Conservation (phyloP, 2,329 filamentous ascomycete genomes). For the Pestalotiopsis fici region DNA sequence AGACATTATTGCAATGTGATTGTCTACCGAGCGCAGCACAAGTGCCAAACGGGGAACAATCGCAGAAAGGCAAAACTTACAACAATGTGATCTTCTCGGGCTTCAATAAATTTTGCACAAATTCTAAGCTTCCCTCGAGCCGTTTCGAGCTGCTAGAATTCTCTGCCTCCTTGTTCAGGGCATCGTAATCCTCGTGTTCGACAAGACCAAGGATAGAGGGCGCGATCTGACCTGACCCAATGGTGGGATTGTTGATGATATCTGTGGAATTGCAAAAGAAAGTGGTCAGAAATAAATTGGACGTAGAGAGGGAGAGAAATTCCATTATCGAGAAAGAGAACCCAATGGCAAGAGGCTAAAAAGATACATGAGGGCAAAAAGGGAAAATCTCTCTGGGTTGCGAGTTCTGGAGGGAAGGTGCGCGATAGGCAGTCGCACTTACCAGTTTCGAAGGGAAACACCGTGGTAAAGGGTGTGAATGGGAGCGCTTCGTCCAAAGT, state of each 20-base stretch:
- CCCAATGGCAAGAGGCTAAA: neutral
- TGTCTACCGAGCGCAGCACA: neutral
- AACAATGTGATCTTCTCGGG: slow-evolving; percentile 70
- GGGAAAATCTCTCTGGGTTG: neutral
- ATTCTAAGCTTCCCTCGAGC: slow-evolving; percentile 70
- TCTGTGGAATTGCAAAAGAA: slow-evolving; percentile 40
- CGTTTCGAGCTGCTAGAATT: slow-evolving; percentile 61
- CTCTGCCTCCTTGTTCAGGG: slow-evolving; percentile 70
- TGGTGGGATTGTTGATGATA: slow-evolving; percentile 65
- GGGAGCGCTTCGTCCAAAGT: slow-evolving; percentile 75
- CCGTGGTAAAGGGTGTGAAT: slow-evolving; percentile 80
- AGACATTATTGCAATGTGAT: neutral
- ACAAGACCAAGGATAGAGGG: slow-evolving; percentile 53
- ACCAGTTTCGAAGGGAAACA: slow-evolving; percentile 79
- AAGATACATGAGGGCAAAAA: neutral
- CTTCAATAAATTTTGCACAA: slow-evolving; percentile 74
- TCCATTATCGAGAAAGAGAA: neutral
- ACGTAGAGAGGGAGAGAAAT: neutral
- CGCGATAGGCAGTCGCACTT: slow-evolving; percentile 25
- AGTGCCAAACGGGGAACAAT: neutral
- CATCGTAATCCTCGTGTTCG: slow-evolving; percentile 58
- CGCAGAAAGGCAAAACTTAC: slow-evolving; percentile 41
- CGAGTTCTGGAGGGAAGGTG: slow-evolving; percentile 3
- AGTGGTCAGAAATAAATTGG: slow-evolving; percentile 10
- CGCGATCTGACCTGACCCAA: slow-evolving; percentile 57